A percentile compares a stretch with the other conserved stretches of the same genome.
phyloP scores from a whole-genome alignment of 192 early-diverging fungal genomes.

The Backusella circina region DNA sequence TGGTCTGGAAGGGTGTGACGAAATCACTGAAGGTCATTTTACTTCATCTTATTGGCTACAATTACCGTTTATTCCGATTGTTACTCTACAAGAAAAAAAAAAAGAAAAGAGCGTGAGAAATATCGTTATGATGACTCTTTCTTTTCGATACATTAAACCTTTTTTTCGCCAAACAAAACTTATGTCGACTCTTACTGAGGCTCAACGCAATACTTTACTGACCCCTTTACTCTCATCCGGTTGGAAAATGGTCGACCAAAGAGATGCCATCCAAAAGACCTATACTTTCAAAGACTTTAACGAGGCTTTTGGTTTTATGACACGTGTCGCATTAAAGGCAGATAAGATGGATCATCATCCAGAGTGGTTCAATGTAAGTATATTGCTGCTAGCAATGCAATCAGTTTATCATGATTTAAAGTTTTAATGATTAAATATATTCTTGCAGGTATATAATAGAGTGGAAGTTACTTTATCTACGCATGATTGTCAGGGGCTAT shows the following conservation, averaged over 20 bases:
- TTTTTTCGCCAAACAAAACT: neutral
- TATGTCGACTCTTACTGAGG: constrained; percentile 38
- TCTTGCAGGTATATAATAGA: constrained; percentile 83
- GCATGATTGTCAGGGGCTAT: constrained; percentile 85
- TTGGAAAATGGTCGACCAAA: constrained; percentile 59
- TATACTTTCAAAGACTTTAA: constrained; percentile 82
- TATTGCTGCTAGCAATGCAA: neutral
- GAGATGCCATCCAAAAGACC: constrained; percentile 74
- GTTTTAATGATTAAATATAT: neutral
- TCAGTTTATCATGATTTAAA: neutral
- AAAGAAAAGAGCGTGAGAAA: neutral
- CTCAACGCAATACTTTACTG: constrained; percentile 36
- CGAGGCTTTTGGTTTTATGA: constrained; percentile 94
- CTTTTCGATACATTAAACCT: constrained; percentile 4
- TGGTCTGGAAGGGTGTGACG: neutral
- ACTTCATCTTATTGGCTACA: neutral
- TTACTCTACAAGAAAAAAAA: neutral
- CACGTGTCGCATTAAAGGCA: constrained; percentile 80
- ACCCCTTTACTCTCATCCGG: constrained; percentile 37
- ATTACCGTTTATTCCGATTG: neutral
- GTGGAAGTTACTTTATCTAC: constrained; percentile 89
- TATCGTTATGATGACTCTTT: neutral
- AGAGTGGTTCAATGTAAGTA: constrained; percentile 84
- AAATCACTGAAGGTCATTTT: neutral
- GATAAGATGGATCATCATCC: constrained; percentile 97